Evolutionary conservation across 192 early-diverging fungal species (phyloP), one percentile per base, ranked within the genome.

Genomic region (Thamnidium elegans): DNA sequence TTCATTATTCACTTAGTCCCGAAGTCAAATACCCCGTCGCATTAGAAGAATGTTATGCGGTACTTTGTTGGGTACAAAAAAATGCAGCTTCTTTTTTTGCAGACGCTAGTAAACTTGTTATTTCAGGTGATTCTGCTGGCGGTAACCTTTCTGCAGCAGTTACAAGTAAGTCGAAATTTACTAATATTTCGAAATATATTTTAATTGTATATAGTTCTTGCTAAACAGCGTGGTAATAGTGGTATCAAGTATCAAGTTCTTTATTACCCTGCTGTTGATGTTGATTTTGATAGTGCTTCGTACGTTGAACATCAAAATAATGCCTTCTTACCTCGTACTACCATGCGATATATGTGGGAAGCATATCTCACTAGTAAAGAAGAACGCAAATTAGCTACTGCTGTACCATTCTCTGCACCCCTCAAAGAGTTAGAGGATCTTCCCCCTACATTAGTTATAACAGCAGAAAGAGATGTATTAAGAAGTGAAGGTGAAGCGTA

Each of bases 391-490:
- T 44, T 39, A 13, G 10, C 39, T 13, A 15, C 39, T 43, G 58
- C 58, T 3, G 21, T 31, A 23, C 58, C 58, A 0, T 20, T 26
- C 7, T 14, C 14, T 23, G 55, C 65, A 6, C 54, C 65, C 9
- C 26, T 32, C 4, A 55, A 58, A 31, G 31, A 58, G 6, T 44
- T 70, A 11, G 39, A 45, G 39, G 68, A 34, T 0, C 46, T 70
- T 14, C 62, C 68, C 0, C 51, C 39, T 14, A 62, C 68, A 31
- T 48, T 70, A 7, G 45, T 70, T 13, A 55, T 64, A 2, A 64
- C 68, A n/a, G 68, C 53, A 55, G 68, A 70, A 31, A 51, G 50
- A 20, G 68, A 70, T 42, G 54, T 70, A 3, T 50, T 70, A 31
- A 46, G 68, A 32, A 62, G 64, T 39, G 68, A 63, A n/a, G 68